Conservation (phyloP, 148 eudicot genomes). For the Chenopodium quinoa region DNA sequence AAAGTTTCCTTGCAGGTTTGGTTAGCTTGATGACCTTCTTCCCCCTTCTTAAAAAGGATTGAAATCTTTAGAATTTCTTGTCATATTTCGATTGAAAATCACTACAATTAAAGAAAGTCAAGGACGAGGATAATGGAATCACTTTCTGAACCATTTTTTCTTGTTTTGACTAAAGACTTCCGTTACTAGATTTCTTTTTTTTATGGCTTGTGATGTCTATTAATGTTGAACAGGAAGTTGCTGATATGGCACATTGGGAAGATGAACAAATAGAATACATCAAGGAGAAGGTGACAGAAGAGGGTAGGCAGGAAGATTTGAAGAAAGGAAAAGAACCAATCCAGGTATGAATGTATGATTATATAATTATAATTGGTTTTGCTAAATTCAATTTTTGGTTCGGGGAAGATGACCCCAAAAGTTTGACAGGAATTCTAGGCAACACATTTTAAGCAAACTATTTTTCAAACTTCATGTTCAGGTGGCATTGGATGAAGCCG, state of each 20-base stretch:
- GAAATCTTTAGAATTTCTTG: background rate
- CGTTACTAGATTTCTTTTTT: background rate
- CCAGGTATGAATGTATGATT: conserved; percentile 48
- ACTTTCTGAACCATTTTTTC: background rate
- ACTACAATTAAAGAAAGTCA: background rate
- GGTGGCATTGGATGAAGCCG: conserved; percentile 95
- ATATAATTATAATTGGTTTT: background rate
- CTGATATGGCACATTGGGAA: conserved; percentile 91
- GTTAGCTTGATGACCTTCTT: background rate
- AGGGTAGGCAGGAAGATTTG: conserved; percentile 80
- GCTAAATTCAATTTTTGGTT: background rate
- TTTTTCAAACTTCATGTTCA: conserved; percentile 19
- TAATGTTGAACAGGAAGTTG: conserved; percentile 65
- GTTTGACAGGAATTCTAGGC: background rate
- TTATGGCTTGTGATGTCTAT: background rate
- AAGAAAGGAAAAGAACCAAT: conserved; percentile 88
- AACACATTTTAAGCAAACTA: background rate
- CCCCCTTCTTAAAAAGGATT: background rate
- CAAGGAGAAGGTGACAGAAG: conserved; percentile 83
- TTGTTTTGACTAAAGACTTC: background rate
- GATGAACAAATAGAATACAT: conserved; percentile 96
- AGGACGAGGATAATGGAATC: background rate
- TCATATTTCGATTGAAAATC: background rate
- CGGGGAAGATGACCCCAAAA: too few species aligned
- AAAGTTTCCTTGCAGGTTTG: background rate